These are phyloP conservation scores for Candida awuae DNA, from an alignment of 805 yeast species.

Conservation along the genomic window DNA sequence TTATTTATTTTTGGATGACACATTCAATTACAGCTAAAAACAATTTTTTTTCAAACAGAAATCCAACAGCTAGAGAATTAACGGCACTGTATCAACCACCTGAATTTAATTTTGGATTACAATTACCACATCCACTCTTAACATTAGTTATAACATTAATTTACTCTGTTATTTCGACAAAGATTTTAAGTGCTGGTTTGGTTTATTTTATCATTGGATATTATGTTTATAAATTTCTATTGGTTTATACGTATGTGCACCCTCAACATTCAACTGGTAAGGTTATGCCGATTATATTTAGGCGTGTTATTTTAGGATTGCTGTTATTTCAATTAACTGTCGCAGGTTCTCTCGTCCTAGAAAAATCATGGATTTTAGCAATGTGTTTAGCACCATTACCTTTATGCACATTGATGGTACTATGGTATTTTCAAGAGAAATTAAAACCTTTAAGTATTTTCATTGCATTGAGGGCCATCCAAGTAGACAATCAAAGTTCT, in stretches of 20 bases:
- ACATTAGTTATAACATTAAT: constrained; percentile 77
- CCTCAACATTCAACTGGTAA: constrained; percentile 96
- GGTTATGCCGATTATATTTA: constrained; percentile 86
- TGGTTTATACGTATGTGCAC: constrained; percentile 84
- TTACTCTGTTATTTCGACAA: constrained; percentile 84
- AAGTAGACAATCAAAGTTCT: constrained; percentile 33
- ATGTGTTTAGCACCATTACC: constrained; percentile 71
- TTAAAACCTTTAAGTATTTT: constrained; percentile 75
- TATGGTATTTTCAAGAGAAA: constrained; percentile 76
- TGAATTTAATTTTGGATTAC: constrained; percentile 83
- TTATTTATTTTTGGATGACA: constrained; percentile 52
- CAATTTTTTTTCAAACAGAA: constrained; percentile 10
- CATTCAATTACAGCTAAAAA: constrained; percentile 27
- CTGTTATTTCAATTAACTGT: constrained; percentile 82
- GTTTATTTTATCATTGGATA: constrained; percentile 79
- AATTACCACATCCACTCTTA: constrained; percentile 84
- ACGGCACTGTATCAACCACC: constrained; percentile 77
- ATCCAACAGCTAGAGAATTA: constrained; percentile 74
- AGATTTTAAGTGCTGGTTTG: constrained; percentile 76
- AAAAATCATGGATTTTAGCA: constrained; percentile 71
- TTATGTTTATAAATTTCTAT: constrained; percentile 83
- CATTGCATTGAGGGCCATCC: constrained; percentile 81
- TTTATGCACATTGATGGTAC: constrained; percentile 49
- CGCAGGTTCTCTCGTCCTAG: constrained; percentile 78
- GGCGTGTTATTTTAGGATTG: constrained; percentile 75